Conservation (phyloP, 2,329 filamentous ascomycete species). For the Pseudopithomyces chartarum region DNA sequence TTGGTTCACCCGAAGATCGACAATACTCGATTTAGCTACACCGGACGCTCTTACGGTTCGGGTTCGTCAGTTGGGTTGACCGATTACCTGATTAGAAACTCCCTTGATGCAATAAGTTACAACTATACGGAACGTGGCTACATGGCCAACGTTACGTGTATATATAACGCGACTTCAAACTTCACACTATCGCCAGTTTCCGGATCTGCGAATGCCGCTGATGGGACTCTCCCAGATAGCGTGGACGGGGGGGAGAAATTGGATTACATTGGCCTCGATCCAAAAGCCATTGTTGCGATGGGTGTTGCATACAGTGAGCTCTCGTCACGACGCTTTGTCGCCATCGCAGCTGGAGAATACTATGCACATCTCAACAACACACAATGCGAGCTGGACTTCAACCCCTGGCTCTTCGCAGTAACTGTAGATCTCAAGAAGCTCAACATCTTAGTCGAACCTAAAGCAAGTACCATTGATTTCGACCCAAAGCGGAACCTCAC, state of each 20-base stretch:
- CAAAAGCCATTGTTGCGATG: conserved; percentile 37
- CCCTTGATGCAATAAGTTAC: conserved; percentile 30
- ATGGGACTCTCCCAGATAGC: conserved; percentile 29
- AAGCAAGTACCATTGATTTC: conserved; percentile 23
- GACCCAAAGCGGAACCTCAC: conserved; percentile 38
- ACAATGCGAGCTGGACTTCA: conserved; percentile 39
- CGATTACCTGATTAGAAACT: conserved; percentile 22
- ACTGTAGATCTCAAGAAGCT: conserved; percentile 32
- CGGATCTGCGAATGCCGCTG: conserved; percentile 32
- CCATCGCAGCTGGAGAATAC: conserved; percentile 36
- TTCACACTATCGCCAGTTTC: conserved; percentile 31
- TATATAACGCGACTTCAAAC: conserved; percentile 43
- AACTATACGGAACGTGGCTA: conserved; percentile 44
- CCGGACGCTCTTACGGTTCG: conserved; percentile 49
- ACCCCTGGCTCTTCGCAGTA: conserved; percentile 34
- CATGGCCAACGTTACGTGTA: conserved; percentile 37
- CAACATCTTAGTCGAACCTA: conserved; percentile 33
- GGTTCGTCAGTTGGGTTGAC: conserved; percentile 45
- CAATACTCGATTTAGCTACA: conserved; percentile 34
- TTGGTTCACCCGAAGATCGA: conserved; percentile 31
- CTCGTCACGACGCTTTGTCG: conserved; percentile 32
- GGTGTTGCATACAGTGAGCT: conserved; percentile 32
- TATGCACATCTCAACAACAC: conserved; percentile 38
- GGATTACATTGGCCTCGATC: conserved; percentile 36
- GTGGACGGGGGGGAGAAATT: conserved; percentile 31